Percentiles rank a stretch among this genome's conserved stretches.
These are phyloP conservation scores for Schoenoplectus tabernaemontani DNA, from an alignment of 202 grass and related monocot species.

Conservation along the genomic window DNA sequence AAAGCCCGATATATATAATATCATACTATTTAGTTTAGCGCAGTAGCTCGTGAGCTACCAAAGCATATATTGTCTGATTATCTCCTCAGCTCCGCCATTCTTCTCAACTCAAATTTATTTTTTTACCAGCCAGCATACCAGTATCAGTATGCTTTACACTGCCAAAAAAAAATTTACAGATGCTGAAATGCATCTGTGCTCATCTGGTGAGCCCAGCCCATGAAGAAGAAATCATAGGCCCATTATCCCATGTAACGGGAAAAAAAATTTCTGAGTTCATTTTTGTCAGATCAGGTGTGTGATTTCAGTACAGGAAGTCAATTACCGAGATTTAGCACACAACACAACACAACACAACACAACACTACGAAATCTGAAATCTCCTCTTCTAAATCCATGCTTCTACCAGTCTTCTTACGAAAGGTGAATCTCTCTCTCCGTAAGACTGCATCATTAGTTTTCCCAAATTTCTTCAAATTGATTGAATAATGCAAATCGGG, in stretches of 20 bases:
- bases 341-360: background rate
- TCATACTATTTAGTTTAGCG: background rate
- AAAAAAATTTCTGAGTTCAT: background rate
- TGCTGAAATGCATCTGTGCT: background rate
- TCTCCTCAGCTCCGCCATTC: background rate
- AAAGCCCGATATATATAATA: background rate
- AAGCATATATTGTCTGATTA: background rate
- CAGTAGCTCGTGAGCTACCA: background rate
- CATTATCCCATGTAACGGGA: background rate
- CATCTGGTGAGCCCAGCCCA: background rate
- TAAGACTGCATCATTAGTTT: background rate
- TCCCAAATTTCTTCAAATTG: background rate
- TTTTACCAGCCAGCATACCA: background rate
- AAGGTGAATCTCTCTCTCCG: background rate
- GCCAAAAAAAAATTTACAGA: background rate
- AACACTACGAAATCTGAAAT: too few relatives aligned
- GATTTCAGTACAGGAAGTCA: background rate
- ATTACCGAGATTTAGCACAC: background rate
- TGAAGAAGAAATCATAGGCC: background rate
- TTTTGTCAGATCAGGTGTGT: background rate
- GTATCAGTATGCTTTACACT: background rate
- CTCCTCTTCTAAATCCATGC: background rate
- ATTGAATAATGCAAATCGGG: slow-evolving; percentile 10
- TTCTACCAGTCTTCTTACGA: background rate
- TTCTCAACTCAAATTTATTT: background rate